A percentile compares a stretch with the other conserved stretches of the same genome.
These are phyloP conservation scores for Picochlorum costavermella DNA, from an alignment of 139 green algal species.

Conservation along the genomic window DNA sequence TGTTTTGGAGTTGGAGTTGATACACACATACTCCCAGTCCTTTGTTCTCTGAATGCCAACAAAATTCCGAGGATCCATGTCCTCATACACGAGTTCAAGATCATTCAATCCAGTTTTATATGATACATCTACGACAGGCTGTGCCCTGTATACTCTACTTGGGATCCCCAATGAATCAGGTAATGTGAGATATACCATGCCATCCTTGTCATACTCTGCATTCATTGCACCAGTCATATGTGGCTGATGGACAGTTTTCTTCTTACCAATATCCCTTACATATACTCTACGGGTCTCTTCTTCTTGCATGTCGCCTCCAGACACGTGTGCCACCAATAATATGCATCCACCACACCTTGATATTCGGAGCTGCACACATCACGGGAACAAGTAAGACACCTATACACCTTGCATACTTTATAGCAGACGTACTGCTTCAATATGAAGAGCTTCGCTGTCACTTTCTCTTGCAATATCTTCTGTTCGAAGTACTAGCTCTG, in stretches of 20 bases:
- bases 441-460: too few species aligned
- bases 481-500: not conserved
- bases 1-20: slow-evolving; percentile 54
- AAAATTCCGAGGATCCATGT: slow-evolving; percentile 42
- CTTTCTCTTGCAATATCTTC: too few species aligned
- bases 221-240: not conserved
- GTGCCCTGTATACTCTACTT: not conserved
- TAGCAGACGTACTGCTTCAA: too few species aligned
- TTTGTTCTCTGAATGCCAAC: slow-evolving; percentile 51
- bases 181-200: not conserved
- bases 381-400: too few species aligned
- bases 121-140: not conserved
- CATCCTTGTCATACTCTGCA: not conserved
- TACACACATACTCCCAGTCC: slow-evolving; percentile 40
- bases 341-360: too few species aligned
- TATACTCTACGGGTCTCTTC: too few species aligned
- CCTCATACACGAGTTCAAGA: slow-evolving; percentile 26
- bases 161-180: not conserved
- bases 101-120: not conserved
- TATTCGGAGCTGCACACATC: too few species aligned
- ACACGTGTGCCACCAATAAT: too few species aligned
- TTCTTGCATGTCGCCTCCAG: too few species aligned
- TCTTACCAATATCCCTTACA: too few species aligned
- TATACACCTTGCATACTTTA: too few species aligned
- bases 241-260: too few species aligned